Percentiles rank a stretch among this genome's conserved stretches.
Conservation (phyloP, 129 eudicot species). For the Erigeron canadensis region DNA sequence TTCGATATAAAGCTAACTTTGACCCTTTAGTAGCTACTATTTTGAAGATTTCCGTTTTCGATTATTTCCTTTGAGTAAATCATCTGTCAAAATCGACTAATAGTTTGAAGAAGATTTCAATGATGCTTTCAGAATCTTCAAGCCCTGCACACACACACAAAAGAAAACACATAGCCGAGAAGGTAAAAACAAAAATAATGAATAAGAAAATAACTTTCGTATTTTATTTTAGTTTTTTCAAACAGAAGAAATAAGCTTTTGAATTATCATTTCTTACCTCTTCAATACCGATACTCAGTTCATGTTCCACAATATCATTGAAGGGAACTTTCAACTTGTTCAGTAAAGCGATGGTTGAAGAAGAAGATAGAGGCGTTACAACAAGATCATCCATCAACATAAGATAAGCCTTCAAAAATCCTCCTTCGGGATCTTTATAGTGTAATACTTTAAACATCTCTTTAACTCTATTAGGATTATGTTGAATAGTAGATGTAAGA, state of each 20-base stretch:
- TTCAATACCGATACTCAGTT: neutral
- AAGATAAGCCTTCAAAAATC: neutral
- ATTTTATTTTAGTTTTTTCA: no score
- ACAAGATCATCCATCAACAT: conserved; percentile 35
- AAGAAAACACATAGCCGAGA: no score
- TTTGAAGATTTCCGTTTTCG: no score
- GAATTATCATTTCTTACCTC: conserved; percentile 15
- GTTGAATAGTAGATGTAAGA: no score
- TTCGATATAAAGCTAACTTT: no score
- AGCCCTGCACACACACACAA: neutral
- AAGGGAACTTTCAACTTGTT: neutral
- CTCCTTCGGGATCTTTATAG: neutral
- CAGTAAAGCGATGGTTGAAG: conserved; percentile 2
- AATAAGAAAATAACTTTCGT: no score
- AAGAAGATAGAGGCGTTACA: conserved; percentile 2
- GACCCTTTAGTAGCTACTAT: no score
- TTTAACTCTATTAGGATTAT: no score
- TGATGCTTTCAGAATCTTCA: neutral
- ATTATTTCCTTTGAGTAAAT: neutral
- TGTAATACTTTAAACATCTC: no score
- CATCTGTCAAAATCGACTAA: neutral
- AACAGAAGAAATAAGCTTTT: no score
- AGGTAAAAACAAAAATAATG: neutral
- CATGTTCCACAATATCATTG: conserved; percentile 20
- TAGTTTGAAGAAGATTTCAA: neutral